phyloP scores from a whole-genome alignment of 2,329 filamentous ascomycete species.

The Fusarium sp. region DNA sequence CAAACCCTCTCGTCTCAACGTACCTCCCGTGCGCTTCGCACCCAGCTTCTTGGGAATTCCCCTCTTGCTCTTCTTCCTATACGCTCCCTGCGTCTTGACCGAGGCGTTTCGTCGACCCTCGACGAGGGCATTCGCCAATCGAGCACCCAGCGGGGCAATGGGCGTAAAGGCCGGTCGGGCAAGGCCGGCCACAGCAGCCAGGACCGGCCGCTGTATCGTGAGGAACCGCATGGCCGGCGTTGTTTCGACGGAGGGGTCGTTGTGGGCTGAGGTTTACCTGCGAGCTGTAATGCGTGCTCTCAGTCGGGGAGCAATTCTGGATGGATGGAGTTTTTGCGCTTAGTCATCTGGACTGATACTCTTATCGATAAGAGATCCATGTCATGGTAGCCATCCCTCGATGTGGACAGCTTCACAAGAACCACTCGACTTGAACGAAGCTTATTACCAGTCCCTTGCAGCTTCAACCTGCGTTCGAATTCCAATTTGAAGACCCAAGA shows the following conservation, averaged over 20 bases:
- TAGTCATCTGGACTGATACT: conserved; percentile 40
- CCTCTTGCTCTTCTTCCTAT: conserved; percentile 75
- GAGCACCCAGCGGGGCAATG: conserved; percentile 42
- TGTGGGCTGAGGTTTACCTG: conserved; percentile 53
- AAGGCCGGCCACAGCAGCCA: conserved; percentile 57
- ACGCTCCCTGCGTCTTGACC: conserved; percentile 77
- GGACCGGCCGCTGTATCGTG: conserved; percentile 63
- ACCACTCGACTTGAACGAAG: not conserved
- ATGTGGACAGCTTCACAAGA: conserved; percentile 47
- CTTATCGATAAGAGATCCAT: conserved; percentile 49
- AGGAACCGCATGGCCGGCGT: conserved; percentile 62
- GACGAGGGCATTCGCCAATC: conserved; percentile 59
- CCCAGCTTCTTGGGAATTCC: conserved; percentile 86
- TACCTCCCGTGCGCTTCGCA: conserved; percentile 92
- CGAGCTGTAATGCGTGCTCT: conserved; percentile 29
- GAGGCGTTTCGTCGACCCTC: conserved; percentile 70
- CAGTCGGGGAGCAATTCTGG: conserved; percentile 34
- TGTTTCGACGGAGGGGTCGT: conserved; percentile 49
- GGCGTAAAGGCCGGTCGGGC: conserved; percentile 46
- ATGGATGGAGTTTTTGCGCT: conserved; percentile 48
- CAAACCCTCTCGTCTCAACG: conserved; percentile 48
- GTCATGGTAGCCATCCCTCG: not conserved
- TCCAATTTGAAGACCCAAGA: not conserved
- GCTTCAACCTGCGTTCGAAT: not conserved
- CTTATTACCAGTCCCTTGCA: not conserved